These are phyloP conservation scores for Ophiocordyceps unilateralis DNA, from an alignment of 2,329 filamentous ascomycete genomes.

Conservation along the genomic window DNA sequence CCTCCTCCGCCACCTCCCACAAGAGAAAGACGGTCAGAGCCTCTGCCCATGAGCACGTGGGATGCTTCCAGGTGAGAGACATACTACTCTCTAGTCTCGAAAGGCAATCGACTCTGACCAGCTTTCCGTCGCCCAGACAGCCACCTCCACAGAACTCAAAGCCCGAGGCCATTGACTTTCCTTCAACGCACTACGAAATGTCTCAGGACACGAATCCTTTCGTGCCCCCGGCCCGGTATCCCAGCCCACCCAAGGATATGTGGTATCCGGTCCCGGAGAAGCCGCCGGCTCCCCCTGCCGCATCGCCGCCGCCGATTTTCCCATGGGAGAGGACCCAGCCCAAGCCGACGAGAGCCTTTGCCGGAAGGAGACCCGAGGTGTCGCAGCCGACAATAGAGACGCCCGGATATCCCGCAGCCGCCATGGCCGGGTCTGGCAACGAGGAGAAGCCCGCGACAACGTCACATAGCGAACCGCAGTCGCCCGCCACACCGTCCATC, in stretches of 20 bases:
- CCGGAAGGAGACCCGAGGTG: conserved; percentile 4
- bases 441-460: conserved; percentile 2
- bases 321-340: conserved; percentile 69
- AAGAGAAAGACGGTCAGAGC: not conserved
- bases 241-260: conserved; percentile 74
- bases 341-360: conserved; percentile 46
- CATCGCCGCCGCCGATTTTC: conserved; percentile 56
- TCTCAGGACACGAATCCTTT: conserved; percentile 61
- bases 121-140: conserved; percentile 26
- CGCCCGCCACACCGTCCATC: conserved; percentile 31
- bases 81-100: not conserved
- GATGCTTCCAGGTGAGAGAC: conserved; percentile 33
- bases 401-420: conserved; percentile 8
- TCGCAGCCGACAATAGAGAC: conserved; percentile 1
- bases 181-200: conserved; percentile 65
- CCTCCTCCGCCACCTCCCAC: not conserved
- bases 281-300: conserved; percentile 31
- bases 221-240: conserved; percentile 58
- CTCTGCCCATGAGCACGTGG: conserved; percentile 22
- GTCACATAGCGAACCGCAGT: conserved; percentile 21
- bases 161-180: conserved; percentile 77
- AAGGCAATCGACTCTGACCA: not conserved
- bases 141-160: conserved; percentile 48
- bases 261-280: conserved; percentile 67
- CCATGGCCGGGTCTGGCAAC: not conserved